Evolutionary conservation across 2,329 filamentous ascomycete species (phyloP).

Genomic region (Scytalidium lignicola): DNA sequence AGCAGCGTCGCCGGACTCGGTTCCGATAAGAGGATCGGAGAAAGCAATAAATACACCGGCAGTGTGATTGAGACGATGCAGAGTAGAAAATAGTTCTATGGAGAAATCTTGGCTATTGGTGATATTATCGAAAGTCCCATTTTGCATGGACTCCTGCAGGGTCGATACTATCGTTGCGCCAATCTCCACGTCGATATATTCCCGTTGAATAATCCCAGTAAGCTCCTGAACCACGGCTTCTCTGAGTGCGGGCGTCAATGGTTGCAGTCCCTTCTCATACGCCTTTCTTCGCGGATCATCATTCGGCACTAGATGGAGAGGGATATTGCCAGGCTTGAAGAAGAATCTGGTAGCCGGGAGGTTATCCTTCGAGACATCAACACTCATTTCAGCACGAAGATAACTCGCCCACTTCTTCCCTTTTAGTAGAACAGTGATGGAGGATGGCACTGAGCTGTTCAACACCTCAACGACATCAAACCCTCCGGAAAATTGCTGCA

Average conservation of each 20-base stretch:
- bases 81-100: no score
- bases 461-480: constrained; percentile 4
- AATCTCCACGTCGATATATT: no score
- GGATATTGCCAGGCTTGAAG: neutral
- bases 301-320: constrained; percentile 2
- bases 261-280: constrained; percentile 2
- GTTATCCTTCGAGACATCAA: neutral
- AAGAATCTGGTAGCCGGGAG: constrained; percentile 3
- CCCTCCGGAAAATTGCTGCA: constrained; percentile 1
- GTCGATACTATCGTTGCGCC: no score
- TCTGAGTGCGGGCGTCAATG: neutral
- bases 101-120: no score
- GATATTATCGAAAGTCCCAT: no score
- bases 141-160: no score
- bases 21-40: no score
- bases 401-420: neutral
- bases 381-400: neutral
- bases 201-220: no score
- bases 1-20: no score
- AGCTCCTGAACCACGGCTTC: neutral
- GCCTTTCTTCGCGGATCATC: neutral
- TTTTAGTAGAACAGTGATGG: neutral
- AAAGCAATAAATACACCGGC: no score
- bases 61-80: no score
- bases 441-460: neutral